Evolutionary conservation across 2,329 filamentous ascomycete genomes (phyloP).

Genomic region (Colletotrichum shisoi): DNA sequence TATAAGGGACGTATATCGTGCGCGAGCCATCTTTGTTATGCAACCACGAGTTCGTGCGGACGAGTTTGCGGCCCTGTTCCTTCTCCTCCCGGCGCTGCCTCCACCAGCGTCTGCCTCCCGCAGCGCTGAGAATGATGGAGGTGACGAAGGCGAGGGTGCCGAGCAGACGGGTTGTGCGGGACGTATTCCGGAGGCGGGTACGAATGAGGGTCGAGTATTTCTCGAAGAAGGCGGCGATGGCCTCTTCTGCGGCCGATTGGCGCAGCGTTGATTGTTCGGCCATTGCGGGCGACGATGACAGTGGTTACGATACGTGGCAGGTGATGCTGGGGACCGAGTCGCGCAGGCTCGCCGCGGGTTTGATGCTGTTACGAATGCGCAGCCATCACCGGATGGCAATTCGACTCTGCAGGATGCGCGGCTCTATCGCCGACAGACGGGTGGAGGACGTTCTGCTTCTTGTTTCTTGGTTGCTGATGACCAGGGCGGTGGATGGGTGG

Average conservation of each 20-base stretch:
- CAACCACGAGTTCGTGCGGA: conserved; percentile 91
- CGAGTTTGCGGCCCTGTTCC: conserved; percentile 80
- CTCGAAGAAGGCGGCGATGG: conserved; percentile 69
- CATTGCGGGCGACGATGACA: conserved; percentile 67
- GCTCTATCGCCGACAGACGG: conserved; percentile 1
- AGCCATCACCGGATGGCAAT: conserved; percentile 33
- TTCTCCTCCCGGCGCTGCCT: conserved; percentile 75
- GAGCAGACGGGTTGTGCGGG: conserved; percentile 75
- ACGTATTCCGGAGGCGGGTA: conserved; percentile 67
- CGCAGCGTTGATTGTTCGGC: conserved; percentile 81
- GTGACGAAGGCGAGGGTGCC: conserved; percentile 78
- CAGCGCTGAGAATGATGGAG: conserved; percentile 79
- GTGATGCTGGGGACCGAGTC: conserved; percentile 26
- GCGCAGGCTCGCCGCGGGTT: conserved; percentile 33
- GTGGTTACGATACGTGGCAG: conserved; percentile 1
- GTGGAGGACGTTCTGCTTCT: conserved; percentile 12
- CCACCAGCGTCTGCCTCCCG: conserved; percentile 82
- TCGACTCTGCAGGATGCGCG: not conserved
- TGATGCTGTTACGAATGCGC: conserved; percentile 28
- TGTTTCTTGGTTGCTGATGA: conserved; percentile 6
- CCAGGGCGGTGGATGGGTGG: conserved; percentile 5
- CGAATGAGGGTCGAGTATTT: conserved; percentile 65
- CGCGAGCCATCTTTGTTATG: conserved; percentile 93
- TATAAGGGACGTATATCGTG: conserved; percentile 94
- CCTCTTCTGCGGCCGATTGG: conserved; percentile 69